Evolutionary conservation across 2,329 filamentous ascomycete genomes (phyloP).

Genomic region (Pyrenochaeta sp.): DNA sequence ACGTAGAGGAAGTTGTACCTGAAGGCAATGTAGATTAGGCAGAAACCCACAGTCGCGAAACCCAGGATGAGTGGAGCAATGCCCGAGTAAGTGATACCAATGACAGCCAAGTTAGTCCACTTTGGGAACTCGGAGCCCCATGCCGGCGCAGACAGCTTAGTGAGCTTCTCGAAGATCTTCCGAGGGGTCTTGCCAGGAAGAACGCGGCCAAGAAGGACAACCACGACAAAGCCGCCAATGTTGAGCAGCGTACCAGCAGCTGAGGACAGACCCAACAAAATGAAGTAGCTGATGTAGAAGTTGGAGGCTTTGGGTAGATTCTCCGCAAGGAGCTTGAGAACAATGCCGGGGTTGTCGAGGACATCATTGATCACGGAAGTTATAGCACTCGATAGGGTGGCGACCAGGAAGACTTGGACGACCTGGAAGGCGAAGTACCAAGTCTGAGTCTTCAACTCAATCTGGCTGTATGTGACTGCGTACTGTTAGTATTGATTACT

Average conservation of each 20-base stretch:
- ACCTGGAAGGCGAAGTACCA: slow-evolving; percentile 93
- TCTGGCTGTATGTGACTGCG: slow-evolving; percentile 51
- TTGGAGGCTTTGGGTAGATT: slow-evolving; percentile 88
- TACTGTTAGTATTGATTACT: background rate
- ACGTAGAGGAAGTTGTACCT: slow-evolving; percentile 61
- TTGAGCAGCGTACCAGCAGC: slow-evolving; percentile 68
- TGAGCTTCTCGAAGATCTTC: slow-evolving; percentile 56
- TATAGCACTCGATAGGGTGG: slow-evolving; percentile 82
- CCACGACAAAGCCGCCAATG: slow-evolving; percentile 79
- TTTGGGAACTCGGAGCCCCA: slow-evolving; percentile 59
- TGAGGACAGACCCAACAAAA: slow-evolving; percentile 75
- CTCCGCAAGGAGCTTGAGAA: slow-evolving; percentile 71
- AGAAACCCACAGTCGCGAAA: slow-evolving; percentile 55
- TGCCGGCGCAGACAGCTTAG: slow-evolving; percentile 52
- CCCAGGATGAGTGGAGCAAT: slow-evolving; percentile 59
- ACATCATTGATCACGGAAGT: slow-evolving; percentile 66
- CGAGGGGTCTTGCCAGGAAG: slow-evolving; percentile 57
- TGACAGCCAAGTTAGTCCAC: slow-evolving; percentile 56
- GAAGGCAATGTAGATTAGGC: slow-evolving; percentile 57
- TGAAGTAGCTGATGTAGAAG: slow-evolving; percentile 95
- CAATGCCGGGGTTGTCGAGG: slow-evolving; percentile 66
- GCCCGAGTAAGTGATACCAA: slow-evolving; percentile 57
- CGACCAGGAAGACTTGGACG: slow-evolving; percentile 92
- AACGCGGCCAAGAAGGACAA: slow-evolving; percentile 79
- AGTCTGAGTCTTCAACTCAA: slow-evolving; percentile 81